These are phyloP conservation scores for Colletotrichum sojae DNA, from an alignment of 2,329 filamentous ascomycete genomes.

Conservation along the genomic window DNA sequence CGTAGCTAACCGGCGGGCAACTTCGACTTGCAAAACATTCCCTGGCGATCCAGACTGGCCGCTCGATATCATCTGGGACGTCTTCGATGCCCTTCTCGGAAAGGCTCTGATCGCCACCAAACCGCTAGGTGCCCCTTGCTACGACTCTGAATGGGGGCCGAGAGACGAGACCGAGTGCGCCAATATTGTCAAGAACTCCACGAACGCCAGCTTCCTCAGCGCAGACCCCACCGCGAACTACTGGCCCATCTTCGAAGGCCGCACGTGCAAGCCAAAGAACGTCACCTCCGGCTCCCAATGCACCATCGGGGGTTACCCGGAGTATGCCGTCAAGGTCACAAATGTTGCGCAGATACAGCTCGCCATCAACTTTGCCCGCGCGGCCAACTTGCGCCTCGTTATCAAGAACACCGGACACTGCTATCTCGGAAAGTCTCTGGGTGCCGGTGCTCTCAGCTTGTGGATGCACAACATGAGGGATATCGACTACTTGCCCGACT, in stretches of 20 bases:
- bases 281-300: not conserved
- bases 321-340: not conserved
- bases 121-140: not conserved
- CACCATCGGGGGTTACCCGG: not conserved
- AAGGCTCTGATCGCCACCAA: not conserved
- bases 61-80: not conserved
- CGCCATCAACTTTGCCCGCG: slow-evolving; percentile 56
- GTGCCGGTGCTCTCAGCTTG: slow-evolving; percentile 51
- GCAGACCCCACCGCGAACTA: not conserved
- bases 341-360: not conserved
- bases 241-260: slow-evolving; percentile 17
- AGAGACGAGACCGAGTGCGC: not conserved
- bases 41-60: not conserved
- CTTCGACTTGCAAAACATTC: not conserved
- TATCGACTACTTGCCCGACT: not conserved
- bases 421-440: slow-evolving; percentile 53
- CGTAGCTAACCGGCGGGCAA: not conserved
- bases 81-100: not conserved
- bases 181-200: not conserved
- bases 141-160: not conserved
- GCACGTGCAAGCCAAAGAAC: slow-evolving; percentile 4
- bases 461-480: slow-evolving; percentile 57
- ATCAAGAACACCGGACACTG: slow-evolving; percentile 66
- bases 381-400: slow-evolving; percentile 63
- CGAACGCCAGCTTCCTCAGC: slow-evolving; percentile 1